A percentile compares a stretch with the other conserved stretches of the same genome.
These are phyloP conservation scores for Lentinula novae-zelandiae DNA, from an alignment of 1,284 basidiomycete species.

Conservation along the genomic window DNA sequence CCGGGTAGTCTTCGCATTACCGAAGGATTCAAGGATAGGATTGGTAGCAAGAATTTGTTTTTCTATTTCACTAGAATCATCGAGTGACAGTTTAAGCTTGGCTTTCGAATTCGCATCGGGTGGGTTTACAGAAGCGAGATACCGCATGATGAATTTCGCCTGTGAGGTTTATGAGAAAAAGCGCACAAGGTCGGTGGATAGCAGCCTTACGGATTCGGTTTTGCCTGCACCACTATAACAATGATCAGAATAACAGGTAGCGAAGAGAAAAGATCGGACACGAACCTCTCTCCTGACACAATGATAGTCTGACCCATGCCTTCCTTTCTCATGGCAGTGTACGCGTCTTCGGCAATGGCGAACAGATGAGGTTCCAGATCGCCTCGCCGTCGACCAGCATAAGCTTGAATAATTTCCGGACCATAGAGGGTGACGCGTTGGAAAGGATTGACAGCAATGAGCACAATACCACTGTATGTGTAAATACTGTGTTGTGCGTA, in stretches of 20 bases:
- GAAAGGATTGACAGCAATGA: constrained; percentile 99
- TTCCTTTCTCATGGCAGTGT: constrained; percentile 96
- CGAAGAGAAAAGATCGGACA: constrained; percentile 13
- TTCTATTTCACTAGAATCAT: constrained; percentile 92
- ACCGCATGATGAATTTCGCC: constrained; percentile 99
- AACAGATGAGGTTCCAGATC: constrained; percentile 98
- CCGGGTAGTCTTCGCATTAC: constrained; percentile 98
- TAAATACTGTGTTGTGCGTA: constrained; percentile 98
- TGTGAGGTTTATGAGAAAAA: constrained; percentile 24
- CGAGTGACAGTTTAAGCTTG: constrained; percentile 67
- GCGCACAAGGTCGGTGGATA: not conserved
- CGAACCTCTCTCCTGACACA: constrained; percentile 95
- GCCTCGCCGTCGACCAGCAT: constrained; percentile 88
- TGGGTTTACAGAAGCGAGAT: constrained; percentile 97
- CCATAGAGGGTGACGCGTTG: constrained; percentile 92
- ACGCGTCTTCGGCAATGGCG: constrained; percentile 98
- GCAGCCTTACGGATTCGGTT: constrained; percentile 82
- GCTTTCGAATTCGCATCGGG: constrained; percentile 61
- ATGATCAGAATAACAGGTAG: constrained; percentile 14
- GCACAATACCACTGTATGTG: constrained; percentile 97
- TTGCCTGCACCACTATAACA: constrained; percentile 90
- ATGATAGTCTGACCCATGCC: constrained; percentile 98
- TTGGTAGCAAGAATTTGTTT: constrained; percentile 97
- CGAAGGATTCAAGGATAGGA: constrained; percentile 98
- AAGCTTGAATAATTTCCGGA: constrained; percentile 96